Evolutionary conservation across 1,139 yeast genomes (phyloP).

Genomic region (Yamadazyma conglobata): DNA sequence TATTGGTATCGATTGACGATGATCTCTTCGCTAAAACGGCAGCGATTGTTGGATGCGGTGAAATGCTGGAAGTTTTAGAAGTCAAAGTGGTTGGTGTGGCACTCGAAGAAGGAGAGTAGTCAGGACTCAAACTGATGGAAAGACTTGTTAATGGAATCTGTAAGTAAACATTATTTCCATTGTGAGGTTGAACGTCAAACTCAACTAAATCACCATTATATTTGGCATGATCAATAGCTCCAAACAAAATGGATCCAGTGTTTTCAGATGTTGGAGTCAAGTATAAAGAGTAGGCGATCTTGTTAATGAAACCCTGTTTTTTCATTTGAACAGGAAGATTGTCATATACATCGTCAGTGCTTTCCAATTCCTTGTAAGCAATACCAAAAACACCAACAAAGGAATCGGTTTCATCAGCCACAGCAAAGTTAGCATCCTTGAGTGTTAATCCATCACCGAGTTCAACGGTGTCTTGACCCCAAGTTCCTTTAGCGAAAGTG

Average conservation of each 20-base stretch:
- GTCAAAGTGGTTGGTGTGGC: conserved; percentile 10
- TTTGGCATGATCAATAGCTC: conserved; percentile 56
- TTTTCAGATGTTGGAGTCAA: conserved; percentile 39
- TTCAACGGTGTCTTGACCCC: conserved; percentile 56
- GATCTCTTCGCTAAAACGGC: conserved; percentile 12
- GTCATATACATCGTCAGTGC: conserved; percentile 13
- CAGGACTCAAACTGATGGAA: conserved; percentile 8
- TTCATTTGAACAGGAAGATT: conserved; percentile 49
- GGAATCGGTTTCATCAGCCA: conserved; percentile 52
- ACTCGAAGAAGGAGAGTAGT: conserved; percentile 4
- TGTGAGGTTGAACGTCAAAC: conserved; percentile 17
- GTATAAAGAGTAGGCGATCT: conserved; percentile 52
- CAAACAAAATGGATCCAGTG: conserved; percentile 52
- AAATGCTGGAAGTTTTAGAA: conserved; percentile 5
- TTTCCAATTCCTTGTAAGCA: conserved; percentile 33
- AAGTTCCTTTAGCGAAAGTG: conserved; percentile 35
- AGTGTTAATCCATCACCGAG: conserved; percentile 24
- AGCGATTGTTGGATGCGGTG: conserved; percentile 17
- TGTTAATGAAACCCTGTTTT: conserved; percentile 45
- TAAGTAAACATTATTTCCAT: conserved; percentile 18
- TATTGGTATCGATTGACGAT: conserved; percentile 8
- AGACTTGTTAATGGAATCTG: conserved; percentile 21
- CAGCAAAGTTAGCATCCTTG: conserved; percentile 48
- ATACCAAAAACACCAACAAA: conserved; percentile 60
- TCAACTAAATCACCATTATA: conserved; percentile 39